Base-by-base conservation (phyloP, 1,284 basidiomycete genomes). In the Phylloboletellus chloephorus region DNA sequence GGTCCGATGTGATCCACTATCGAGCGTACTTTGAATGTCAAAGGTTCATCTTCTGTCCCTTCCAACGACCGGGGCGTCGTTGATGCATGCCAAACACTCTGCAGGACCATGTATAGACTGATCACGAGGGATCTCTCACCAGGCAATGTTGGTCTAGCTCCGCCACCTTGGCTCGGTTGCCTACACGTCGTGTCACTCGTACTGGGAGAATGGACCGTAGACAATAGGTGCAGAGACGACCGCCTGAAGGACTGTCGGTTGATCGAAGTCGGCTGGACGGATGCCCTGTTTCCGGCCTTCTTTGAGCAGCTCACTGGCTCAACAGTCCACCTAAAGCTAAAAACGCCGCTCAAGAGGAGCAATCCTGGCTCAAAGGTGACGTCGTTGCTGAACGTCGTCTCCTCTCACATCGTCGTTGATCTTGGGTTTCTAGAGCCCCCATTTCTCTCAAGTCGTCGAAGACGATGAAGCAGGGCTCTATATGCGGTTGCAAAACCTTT, bases 11-110 rank as follows among this genome's bases (percentile, higher is more conserved):
- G 1, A 38, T 35, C 3, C 56, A 59, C 13, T 43, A 59, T 16
- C 49, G 58, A 25, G 59, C 28, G 0, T 48, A 55, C 25, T 64
- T 61, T 40, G 58, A 65, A 17, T 54, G 61, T 2, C 58, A 61
- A 35, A 52, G 58, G 58, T 60, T n/a, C 2, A 19, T 25, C 2
- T 8, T 3, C 19, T 5, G 22, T 11, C 5, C 3, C 11, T 10
- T 3, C 5, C 19, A 12, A 7, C 13, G 1, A 2, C 3, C 8
- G 9, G 6, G n/a, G 1, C 4, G 5, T 8, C 11, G 30, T 35
- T 30, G 22, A 54, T 19, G 17, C 13, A 3, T 8, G 21, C 33
- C 15, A 20, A 7, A 39, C 24, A n/a, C 6, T 10, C 3, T 13
- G 20, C 23, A 63, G 61, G 16, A 43, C 31, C 0, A 15, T 65